Base-by-base conservation (phyloP, 225 moss, liverwort and hornwort genomes). In the Sphagnum contortum region DNA sequence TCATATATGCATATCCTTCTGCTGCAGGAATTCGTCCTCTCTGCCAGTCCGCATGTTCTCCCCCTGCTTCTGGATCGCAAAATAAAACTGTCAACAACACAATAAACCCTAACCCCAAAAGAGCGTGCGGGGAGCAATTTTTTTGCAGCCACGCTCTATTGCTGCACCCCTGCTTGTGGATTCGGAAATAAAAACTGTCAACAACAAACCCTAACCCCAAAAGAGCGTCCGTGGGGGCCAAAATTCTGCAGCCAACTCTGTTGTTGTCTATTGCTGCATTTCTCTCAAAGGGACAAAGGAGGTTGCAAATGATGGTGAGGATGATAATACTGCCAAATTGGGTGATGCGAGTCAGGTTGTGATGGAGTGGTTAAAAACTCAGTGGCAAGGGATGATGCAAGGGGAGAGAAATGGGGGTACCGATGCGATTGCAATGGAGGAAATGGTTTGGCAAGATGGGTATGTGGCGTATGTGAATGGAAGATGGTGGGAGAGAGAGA, bases 1-100 rank as follows among this genome's bases (percentile, higher is more conserved):
- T 47, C 50, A 75, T 75, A 75, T 57, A 46, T 83, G 77, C 65
- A 56, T 29, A 53, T 29, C 29, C 29, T 29, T 29, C 57, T 44
- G 47, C 70, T 52, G 56, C 57, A 45, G 8, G 61, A 68, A 71
- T 55, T 14, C 56, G 50, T 61, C 49, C 6, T 62, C 71, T 68
- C 59, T 14, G 55, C 48, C 63, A 50, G 56, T 68, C 74, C 70
- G 68, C 80, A 80, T 75, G 55, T 61, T 61, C 8, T 44, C 68
- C n/a, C 5, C 64, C 9, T 72, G 57, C 44, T 3, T 57, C 59
- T 68, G 52, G 52, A 2, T 9, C 2, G 9, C 52, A 52, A 6
- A 5, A 5, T 6, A 6, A 52, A 52, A 52, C 7, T 9, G 9
- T 9, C 52, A 9, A 5, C 7, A 52, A 52, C 6, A 9, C 0